Base-by-base conservation (phyloP, 345 rosid species). In the Acer campestre region DNA sequence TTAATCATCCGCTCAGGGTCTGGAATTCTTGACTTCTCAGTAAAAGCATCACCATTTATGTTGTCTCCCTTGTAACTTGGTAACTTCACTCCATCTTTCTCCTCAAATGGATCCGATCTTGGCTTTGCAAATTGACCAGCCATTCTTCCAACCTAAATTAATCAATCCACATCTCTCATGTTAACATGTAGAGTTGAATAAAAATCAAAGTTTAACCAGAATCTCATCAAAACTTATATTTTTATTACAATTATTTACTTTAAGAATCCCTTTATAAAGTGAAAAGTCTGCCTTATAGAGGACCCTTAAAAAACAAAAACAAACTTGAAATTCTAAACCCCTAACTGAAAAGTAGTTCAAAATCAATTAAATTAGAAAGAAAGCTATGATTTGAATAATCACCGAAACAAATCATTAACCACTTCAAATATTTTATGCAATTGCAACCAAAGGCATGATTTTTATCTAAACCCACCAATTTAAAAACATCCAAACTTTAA, bases 51-150 rank as follows among this genome's bases (percentile, higher is more conserved):
- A 13, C 91, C 91, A 51, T 89, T 89, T 27, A 88, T 82, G 74
- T 84, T 89, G 83, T 89, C 93, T 35, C 93, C 93, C 70, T 85
- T 89, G 86, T 89, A 89, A 77, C 85, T 83, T 0, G 91, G 91
- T 55, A 88, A 68, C 74, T 87, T 79, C 74, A 86, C 85, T 67
- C 93, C 93, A 80, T 89, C 65, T 65, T 75, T 86, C 81, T 77
- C 91, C 84, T 89, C 93, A 40, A 83, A 72, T 2, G 84, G 76
- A 25, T 77, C 88, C n/a, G 83, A 81, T 78, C 93, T 83, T 13
- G 92, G 92, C 80, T 89, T 89, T 0, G 90, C 92, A 67, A 89
- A 89, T 81, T 89, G 92, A 74, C 92, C 92, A 10, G 92, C 92
- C 90, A 89, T 89, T 79, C 92, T 89, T 67, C 92, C 92, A 72